phyloP scores from a whole-genome alignment of 306 rosid species.

The Quercus agrifolia region DNA sequence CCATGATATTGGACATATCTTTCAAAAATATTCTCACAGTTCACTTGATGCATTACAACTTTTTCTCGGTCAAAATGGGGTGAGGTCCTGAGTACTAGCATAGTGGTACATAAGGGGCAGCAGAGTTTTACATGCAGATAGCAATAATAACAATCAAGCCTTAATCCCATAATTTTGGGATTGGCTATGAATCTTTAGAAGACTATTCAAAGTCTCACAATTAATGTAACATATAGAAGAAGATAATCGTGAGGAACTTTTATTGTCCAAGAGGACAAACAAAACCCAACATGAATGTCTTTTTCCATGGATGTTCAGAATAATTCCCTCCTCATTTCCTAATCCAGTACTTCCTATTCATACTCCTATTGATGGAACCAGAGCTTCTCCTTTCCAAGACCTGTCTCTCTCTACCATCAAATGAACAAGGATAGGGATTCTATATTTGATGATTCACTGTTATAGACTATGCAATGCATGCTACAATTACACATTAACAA shows the following conservation, averaged over 20 bases:
- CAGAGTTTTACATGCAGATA: background rate
- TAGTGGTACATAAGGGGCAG: background rate
- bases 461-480: conserved; percentile 36
- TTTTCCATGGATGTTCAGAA: conserved; percentile 28
- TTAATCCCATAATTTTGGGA: too few species aligned
- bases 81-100: background rate
- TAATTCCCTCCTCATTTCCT: conserved; percentile 23
- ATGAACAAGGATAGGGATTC: conserved; percentile 39
- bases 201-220: background rate
- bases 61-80: background rate
- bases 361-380: conserved; percentile 39
- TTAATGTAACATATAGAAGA: background rate
- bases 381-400: conserved; percentile 23
- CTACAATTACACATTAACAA: conserved; percentile 31
- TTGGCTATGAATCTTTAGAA: too few species aligned
- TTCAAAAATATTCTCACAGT: background rate
- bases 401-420: conserved; percentile 35
- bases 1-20: background rate
- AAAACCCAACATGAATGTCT: conserved; percentile 29
- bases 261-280: conserved; percentile 37
- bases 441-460: conserved; percentile 14
- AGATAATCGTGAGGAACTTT: conserved; percentile 10
- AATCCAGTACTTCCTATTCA: conserved; percentile 26
- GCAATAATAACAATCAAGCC: too few species aligned
- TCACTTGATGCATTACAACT: background rate